phyloP scores from a whole-genome alignment of 108 stramenopile genomes.

The Seminavis robusta region DNA sequence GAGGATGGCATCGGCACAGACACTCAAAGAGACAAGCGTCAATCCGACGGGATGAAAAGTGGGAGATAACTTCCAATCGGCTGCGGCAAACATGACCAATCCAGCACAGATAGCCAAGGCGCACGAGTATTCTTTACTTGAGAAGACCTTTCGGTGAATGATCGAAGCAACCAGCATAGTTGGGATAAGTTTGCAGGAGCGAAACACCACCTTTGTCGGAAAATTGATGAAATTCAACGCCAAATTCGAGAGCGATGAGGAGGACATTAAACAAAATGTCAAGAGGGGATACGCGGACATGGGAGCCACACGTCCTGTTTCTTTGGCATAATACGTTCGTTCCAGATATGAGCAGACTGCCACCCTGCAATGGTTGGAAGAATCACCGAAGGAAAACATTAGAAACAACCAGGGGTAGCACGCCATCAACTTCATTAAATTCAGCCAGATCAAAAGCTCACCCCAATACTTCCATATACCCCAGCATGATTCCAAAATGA shows the following conservation, averaged over 20 bases:
- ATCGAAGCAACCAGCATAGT: constrained; percentile 91
- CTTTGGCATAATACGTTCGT: constrained; percentile 49
- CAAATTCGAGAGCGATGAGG: constrained; percentile 87
- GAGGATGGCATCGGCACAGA: constrained; percentile 90
- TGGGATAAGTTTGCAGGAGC: constrained; percentile 90
- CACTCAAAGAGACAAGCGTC: constrained; percentile 78
- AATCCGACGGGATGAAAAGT: constrained; percentile 88
- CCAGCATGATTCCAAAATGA: constrained; percentile 88
- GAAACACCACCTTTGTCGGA: constrained; percentile 93
- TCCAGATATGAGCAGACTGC: constrained; percentile 76
- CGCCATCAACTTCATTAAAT: too few relatives aligned
- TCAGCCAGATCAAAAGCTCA: too few relatives aligned
- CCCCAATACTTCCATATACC: constrained; percentile 93
- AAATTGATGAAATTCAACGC: constrained; percentile 96
- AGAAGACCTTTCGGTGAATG: constrained; percentile 75
- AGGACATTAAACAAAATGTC: constrained; percentile 76
- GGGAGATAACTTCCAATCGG: constrained; percentile 84
- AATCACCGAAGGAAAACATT: background rate
- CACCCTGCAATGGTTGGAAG: constrained; percentile 42
- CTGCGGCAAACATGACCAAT: constrained; percentile 87
- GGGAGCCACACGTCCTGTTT: constrained; percentile 67
- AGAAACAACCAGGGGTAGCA: too few relatives aligned
- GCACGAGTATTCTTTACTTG: constrained; percentile 71
- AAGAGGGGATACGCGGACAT: constrained; percentile 77
- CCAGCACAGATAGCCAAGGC: constrained; percentile 87